Conservation (phyloP, 345 rosid genomes). For the Citrus unshiu region DNA sequence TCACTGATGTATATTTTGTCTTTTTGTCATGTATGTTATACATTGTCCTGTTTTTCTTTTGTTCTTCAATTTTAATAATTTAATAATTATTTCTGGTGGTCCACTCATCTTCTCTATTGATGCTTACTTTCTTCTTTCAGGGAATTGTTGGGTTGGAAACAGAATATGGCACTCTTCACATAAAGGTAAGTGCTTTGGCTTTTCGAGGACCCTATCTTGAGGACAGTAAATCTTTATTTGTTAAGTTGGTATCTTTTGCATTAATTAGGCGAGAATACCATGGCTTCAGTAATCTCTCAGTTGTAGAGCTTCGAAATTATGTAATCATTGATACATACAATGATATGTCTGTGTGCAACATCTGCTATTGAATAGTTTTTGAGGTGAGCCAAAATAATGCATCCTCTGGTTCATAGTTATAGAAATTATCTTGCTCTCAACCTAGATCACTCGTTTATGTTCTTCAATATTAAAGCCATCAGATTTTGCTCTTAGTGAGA, state of each 20-base stretch:
- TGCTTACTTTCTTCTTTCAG: conserved; percentile 32
- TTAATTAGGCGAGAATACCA: background rate
- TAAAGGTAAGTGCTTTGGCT: conserved; percentile 54
- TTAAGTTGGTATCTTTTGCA: background rate
- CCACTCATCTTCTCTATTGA: background rate
- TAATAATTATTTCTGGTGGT: background rate
- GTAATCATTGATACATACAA: background rate
- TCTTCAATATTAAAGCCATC: background rate
- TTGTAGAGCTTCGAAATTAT: background rate
- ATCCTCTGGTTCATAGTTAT: background rate
- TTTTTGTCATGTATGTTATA: background rate
- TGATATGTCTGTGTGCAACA: background rate
- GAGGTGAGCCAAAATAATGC: background rate
- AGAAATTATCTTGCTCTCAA: background rate
- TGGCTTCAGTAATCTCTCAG: background rate
- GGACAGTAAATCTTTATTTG: background rate
- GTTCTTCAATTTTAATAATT: background rate
- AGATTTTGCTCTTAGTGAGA: background rate
- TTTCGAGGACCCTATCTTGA: background rate
- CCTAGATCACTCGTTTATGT: background rate
- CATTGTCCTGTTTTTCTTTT: background rate
- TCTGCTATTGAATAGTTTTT: background rate
- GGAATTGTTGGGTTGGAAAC: conserved; percentile 87
- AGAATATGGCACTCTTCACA: conserved; percentile 66
- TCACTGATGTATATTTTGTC: background rate